Percentiles rank a stretch among this genome's conserved stretches.
Conservation (phyloP, 2,329 filamentous ascomycete genomes). For the Fragosphaeria purpurea region DNA sequence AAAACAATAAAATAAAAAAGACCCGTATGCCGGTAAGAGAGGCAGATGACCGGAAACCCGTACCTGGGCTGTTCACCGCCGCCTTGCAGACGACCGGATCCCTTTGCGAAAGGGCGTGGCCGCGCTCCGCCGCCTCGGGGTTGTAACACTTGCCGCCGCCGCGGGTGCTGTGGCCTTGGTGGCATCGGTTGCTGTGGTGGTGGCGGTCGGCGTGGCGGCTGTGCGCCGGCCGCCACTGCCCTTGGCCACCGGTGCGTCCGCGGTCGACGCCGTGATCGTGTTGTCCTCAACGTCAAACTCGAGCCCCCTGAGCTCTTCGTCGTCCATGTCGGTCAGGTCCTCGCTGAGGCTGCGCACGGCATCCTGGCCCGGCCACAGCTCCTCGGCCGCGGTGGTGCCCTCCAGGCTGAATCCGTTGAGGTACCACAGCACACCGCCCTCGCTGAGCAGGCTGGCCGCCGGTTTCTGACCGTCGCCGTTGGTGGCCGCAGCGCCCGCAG, state of each 20-base stretch:
- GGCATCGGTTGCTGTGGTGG: neutral
- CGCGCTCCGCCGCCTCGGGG: constrained; percentile 4
- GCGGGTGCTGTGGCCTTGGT: neutral
- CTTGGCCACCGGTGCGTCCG: neutral
- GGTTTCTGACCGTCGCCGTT: constrained; percentile 13
- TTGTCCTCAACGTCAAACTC: constrained; percentile 42
- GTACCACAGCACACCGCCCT: constrained; percentile 84
- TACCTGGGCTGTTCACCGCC: constrained; percentile 13
- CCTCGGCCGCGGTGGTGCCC: constrained; percentile 70
- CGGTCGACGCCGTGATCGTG: constrained; percentile 31
- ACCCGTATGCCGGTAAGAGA: too few species aligned
- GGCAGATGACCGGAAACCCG: neutral
- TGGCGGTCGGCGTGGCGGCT: neutral
- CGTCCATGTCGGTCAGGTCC: constrained; percentile 83
- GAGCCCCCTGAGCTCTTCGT: constrained; percentile 73
- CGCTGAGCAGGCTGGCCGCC: constrained; percentile 44
- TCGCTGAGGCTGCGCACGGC: constrained; percentile 63
- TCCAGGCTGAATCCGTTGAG: constrained; percentile 67
- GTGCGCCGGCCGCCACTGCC: constrained; percentile 5
- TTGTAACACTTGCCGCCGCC: neutral
- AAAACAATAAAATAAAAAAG: neutral
- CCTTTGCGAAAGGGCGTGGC: constrained; percentile 19
- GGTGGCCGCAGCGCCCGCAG: neutral
- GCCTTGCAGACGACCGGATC: constrained; percentile 22
- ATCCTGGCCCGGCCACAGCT: constrained; percentile 61